Evolutionary conservation across 768 basidiomycete species (phyloP).

Genomic region (Mycena epipterygia): DNA sequence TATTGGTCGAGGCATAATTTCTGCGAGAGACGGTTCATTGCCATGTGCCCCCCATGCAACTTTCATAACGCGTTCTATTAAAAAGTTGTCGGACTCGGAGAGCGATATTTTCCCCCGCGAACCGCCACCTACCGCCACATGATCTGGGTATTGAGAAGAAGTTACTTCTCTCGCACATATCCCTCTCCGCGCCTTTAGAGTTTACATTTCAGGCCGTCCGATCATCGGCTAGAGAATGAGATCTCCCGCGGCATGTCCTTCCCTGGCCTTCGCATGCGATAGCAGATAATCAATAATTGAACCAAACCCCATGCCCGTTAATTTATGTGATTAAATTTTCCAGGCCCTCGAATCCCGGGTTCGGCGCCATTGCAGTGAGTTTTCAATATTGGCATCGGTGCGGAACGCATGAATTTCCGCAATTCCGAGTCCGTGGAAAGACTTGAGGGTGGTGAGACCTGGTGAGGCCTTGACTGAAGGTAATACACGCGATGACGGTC

Average conservation of each 20-base stretch:
- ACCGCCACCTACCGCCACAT: conserved; percentile 1
- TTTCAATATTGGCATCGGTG: conserved; percentile 11
- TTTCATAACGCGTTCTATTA: conserved; percentile 2
- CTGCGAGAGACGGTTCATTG: neutral
- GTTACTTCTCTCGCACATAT: neutral
- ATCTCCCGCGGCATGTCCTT: neutral
- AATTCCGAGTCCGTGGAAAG: too few species aligned
- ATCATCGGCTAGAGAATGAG: conserved; percentile 18
- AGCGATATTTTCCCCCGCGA: conserved; percentile 4
- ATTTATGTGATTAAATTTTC: conserved; percentile 26
- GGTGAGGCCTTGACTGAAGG: too few species aligned
- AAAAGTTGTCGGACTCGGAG: neutral
- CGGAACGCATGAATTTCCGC: conserved; percentile 5
- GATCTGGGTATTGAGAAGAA: neutral
- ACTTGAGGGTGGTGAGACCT: too few species aligned
- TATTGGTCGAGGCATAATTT: neutral
- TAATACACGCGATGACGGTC: too few species aligned
- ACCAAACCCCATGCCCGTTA: neutral
- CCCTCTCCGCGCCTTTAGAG: neutral
- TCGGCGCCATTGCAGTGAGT: neutral
- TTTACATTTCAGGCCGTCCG: neutral
- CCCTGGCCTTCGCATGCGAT: neutral
- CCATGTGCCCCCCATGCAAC: conserved; percentile 28
- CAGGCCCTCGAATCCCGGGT: neutral
- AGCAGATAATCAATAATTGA: conserved; percentile 31